phyloP scores from a whole-genome alignment of 768 basidiomycete genomes.

The Imleria badia region DNA sequence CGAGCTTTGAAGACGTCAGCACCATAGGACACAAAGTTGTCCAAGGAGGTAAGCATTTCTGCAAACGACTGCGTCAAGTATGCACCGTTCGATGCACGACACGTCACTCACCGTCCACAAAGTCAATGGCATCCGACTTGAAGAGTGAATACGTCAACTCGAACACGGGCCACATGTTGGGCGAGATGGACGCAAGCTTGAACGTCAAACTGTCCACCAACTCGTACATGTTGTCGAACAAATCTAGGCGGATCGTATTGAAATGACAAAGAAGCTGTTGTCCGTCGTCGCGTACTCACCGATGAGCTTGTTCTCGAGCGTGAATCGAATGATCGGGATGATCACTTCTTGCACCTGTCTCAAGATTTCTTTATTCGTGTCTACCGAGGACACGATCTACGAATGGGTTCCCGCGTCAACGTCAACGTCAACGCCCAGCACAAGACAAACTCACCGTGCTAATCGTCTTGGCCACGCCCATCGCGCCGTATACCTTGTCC shows the following conservation, averaged over 20 bases:
- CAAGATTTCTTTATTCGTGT: conserved; percentile 71
- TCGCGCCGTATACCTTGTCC: conserved; percentile 84
- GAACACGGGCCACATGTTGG: conserved; percentile 85
- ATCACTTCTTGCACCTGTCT: conserved; percentile 80
- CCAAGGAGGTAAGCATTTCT: conserved; percentile 88
- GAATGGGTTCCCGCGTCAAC: not conserved
- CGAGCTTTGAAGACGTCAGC: conserved; percentile 70
- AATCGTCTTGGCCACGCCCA: conserved; percentile 87
- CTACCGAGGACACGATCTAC: conserved; percentile 74
- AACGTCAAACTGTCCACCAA: conserved; percentile 84
- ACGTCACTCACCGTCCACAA: conserved; percentile 66
- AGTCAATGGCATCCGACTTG: conserved; percentile 82
- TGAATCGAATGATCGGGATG: conserved; percentile 73
- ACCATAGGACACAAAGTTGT: conserved; percentile 88
- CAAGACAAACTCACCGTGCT: conserved; percentile 52
- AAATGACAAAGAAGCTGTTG: not conserved
- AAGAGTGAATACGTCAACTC: conserved; percentile 81
- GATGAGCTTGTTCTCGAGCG: conserved; percentile 73
- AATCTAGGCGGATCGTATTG: conserved; percentile 43
- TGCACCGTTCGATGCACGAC: not conserved
- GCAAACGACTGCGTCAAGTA: not conserved
- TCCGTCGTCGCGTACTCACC: conserved; percentile 44
- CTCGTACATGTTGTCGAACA: conserved; percentile 87
- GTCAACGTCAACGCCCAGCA: not conserved
- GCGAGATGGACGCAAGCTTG: conserved; percentile 71